Percentiles rank a stretch among this genome's conserved stretches.
These are phyloP conservation scores for Sporothrix globosa DNA, from an alignment of 2,329 filamentous ascomycete genomes.

Conservation along the genomic window DNA sequence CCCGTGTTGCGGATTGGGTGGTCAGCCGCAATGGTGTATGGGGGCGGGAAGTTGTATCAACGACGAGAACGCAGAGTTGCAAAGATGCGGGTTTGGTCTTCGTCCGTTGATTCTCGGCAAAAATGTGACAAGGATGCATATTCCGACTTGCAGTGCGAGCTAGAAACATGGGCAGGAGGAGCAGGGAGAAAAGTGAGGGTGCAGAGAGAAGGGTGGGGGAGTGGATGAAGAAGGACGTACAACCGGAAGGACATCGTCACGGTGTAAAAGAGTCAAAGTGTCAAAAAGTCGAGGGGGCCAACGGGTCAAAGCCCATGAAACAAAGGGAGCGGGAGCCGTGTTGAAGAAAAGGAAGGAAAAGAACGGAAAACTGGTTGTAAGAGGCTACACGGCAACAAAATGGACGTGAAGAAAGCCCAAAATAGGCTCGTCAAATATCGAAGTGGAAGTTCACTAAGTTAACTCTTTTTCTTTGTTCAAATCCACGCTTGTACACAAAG, in stretches of 20 bases:
- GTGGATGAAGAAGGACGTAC: neutral
- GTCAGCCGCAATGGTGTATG: neutral
- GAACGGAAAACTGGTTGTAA: neutral
- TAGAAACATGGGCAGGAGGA: constrained; percentile 20
- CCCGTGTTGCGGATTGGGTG: constrained; percentile 3
- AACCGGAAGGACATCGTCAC: neutral
- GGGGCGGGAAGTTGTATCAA: neutral
- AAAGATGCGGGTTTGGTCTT: neutral
- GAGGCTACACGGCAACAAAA: neutral
- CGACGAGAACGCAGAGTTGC: neutral
- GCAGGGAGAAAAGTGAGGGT: constrained; percentile 5
- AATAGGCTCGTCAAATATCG: neutral
- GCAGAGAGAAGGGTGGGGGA: neutral
- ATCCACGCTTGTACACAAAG: neutral
- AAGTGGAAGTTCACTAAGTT: neutral
- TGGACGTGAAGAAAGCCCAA: neutral
- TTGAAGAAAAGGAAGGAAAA: neutral
- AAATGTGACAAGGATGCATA: neutral
- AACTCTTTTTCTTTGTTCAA: neutral
- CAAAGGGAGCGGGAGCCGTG: neutral
- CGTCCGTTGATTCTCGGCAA: neutral
- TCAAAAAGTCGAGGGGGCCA: neutral
- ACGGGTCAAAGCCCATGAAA: constrained; percentile 6
- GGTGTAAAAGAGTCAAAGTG: neutral
- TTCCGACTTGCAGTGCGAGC: constrained; percentile 4